Evolutionary conservation across 1,139 yeast genomes (phyloP).

Genomic region (Lodderomyces margitis): DNA sequence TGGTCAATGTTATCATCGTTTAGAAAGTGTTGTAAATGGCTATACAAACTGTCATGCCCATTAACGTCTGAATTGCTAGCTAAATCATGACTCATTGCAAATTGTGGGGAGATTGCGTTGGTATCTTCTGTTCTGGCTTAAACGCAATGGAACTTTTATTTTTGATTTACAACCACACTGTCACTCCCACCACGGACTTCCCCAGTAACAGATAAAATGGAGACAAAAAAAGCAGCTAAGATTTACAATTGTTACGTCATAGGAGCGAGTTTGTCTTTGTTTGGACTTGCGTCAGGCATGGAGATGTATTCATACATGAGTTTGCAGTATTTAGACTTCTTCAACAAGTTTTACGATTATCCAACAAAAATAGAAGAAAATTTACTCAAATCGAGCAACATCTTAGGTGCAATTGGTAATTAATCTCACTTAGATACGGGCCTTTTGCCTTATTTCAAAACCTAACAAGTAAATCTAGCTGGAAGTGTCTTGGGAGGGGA

Average conservation of each 20-base stretch:
- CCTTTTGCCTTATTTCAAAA: not conserved
- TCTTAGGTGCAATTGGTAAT: slow-evolving; percentile 34
- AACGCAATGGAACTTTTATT: not conserved
- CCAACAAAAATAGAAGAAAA: slow-evolving; percentile 25
- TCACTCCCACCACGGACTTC: not conserved
- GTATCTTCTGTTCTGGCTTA: slow-evolving; percentile 1
- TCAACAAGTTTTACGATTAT: slow-evolving; percentile 23
- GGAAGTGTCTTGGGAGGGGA: slow-evolving; percentile 34
- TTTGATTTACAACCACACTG: slow-evolving; percentile 1
- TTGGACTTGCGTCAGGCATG: slow-evolving; percentile 30
- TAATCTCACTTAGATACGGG: slow-evolving; percentile 8
- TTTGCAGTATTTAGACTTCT: slow-evolving; percentile 22
- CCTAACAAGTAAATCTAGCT: slow-evolving; percentile 17
- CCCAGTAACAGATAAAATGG: not conserved
- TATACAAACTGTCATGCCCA: not conserved
- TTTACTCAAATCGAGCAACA: slow-evolving; percentile 26
- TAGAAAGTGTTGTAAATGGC: not conserved
- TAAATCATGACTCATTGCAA: not conserved
- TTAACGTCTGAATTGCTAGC: not conserved
- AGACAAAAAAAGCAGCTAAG: not conserved
- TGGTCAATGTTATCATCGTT: not conserved
- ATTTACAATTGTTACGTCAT: slow-evolving; percentile 15
- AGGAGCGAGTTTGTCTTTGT: slow-evolving; percentile 20
- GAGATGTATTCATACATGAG: slow-evolving; percentile 29
- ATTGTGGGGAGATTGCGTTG: not conserved